These are phyloP conservation scores for Paramecium octaurelia DNA, from an alignment of 73 alveolate genomes.

Conservation along the genomic window DNA sequence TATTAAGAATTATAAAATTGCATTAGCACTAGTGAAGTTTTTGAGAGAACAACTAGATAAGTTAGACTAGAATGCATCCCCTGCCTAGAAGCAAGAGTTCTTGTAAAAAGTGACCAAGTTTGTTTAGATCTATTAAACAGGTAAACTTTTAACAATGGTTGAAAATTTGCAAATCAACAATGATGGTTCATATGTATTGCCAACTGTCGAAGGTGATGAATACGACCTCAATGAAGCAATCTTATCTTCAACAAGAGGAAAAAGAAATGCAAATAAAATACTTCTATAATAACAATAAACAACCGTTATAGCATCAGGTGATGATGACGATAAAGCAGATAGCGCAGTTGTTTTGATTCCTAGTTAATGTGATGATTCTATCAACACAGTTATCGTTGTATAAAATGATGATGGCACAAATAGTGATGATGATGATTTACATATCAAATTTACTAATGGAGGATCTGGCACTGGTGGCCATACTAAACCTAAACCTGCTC, in stretches of 20 bases:
- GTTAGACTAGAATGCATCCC: not conserved
- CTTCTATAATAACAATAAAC: not conserved
- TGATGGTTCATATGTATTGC: slow-evolving; percentile 21
- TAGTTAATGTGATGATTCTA: slow-evolving; percentile 20
- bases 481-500: not conserved
- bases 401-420: slow-evolving; percentile 24
- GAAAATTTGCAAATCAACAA: not conserved
- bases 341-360: slow-evolving; percentile 40
- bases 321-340: not conserved
- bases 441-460: not conserved
- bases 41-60: slow-evolving; percentile 22
- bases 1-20: slow-evolving; percentile 38
- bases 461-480: not conserved
- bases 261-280: not conserved
- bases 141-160: slow-evolving; percentile 21
- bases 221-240: not conserved
- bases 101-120: not conserved
- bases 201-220: not conserved
- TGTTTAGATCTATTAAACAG: slow-evolving; percentile 25
- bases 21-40: slow-evolving; percentile 4
- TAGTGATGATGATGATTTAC: slow-evolving; percentile 44
- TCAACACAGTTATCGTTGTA: slow-evolving; percentile 38
- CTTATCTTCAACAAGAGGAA: slow-evolving; percentile 1
- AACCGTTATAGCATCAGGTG: not conserved
- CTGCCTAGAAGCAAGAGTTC: not conserved